Conservation (phyloP, 1,139 yeast genomes). For the Yamadazyma dushanensis region DNA sequence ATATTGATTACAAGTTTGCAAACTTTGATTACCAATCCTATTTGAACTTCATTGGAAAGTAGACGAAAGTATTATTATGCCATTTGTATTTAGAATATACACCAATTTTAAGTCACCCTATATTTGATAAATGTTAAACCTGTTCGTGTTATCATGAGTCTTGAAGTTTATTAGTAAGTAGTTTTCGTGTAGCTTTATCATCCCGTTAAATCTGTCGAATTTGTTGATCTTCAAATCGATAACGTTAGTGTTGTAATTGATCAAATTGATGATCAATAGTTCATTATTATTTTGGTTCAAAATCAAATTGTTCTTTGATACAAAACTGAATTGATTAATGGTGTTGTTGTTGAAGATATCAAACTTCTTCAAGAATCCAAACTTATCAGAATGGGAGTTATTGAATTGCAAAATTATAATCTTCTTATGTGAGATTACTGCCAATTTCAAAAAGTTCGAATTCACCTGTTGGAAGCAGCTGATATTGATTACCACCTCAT, state of each 20-base stretch:
- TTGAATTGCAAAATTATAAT: constrained; percentile 10
- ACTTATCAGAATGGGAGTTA: constrained; percentile 6
- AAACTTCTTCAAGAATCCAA: constrained; percentile 9
- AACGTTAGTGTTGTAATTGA: constrained; percentile 10
- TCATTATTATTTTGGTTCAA: constrained; percentile 16
- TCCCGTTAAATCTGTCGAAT: constrained; percentile 16
- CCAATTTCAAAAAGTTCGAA: constrained; percentile 10
- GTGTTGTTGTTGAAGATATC: constrained; percentile 16
- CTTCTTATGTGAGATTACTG: constrained; percentile 13
- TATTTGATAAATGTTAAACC: constrained; percentile 14
- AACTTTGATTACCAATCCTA: constrained; percentile 55
- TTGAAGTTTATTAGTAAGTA: constrained; percentile 13
- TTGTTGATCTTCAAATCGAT: constrained; percentile 7
- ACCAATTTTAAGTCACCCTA: not conserved
- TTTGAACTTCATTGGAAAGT: constrained; percentile 41
- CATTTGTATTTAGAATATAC: constrained; percentile 2
- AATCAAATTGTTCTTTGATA: constrained; percentile 14
- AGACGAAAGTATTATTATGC: not conserved
- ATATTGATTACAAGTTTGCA: constrained; percentile 62
- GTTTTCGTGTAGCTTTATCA: constrained; percentile 14
- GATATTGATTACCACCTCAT: constrained; percentile 16
- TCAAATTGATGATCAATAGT: constrained; percentile 13
- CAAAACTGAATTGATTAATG: constrained; percentile 15
- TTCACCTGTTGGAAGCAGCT: constrained; percentile 9
- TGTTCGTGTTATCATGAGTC: constrained; percentile 14